Percentiles rank a stretch among this genome's conserved stretches.
These are phyloP conservation scores for Camelina laxa DNA, from an alignment of 345 rosid genomes.

Conservation along the genomic window DNA sequence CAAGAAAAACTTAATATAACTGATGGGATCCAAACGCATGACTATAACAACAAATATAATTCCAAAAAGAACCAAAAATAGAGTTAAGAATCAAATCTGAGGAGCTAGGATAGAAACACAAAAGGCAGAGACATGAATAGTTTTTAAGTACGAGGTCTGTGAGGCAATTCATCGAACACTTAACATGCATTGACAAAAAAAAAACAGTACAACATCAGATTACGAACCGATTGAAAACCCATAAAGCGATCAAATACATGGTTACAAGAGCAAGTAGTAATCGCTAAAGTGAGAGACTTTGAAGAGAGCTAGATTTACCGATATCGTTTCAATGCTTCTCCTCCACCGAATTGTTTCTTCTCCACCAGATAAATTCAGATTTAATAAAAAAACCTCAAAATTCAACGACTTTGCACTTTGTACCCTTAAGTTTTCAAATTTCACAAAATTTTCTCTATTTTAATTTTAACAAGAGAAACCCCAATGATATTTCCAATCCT, in stretches of 20 bases:
- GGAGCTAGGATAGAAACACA: slow-evolving; percentile 4
- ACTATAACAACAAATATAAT: not conserved
- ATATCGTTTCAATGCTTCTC: slow-evolving; percentile 30
- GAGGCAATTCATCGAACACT: slow-evolving; percentile 45
- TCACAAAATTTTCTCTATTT: not conserved
- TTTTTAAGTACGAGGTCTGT: slow-evolving; percentile 4
- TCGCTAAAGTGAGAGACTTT: slow-evolving; percentile 24
- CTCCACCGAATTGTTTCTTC: slow-evolving; percentile 17
- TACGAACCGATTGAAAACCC: not conserved
- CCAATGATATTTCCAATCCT: not conserved
- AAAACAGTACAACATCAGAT: not conserved
- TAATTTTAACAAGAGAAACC: too few species aligned
- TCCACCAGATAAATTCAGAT: not conserved
- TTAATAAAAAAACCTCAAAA: not conserved
- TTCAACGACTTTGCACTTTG: slow-evolving; percentile 21
- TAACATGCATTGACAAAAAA: not conserved
- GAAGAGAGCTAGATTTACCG: not conserved
- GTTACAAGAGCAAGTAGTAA: not conserved
- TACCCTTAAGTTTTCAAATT: slow-evolving; percentile 8
- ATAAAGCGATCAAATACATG: not conserved
- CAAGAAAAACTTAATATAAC: not conserved
- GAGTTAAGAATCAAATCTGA: slow-evolving; percentile 3
- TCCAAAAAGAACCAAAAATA: not conserved
- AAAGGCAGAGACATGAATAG: not conserved
- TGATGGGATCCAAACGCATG: slow-evolving; percentile 11